Evolutionary conservation across 2,329 filamentous ascomycete species (phyloP).

Genomic region (Didymosphaeria variabile): DNA sequence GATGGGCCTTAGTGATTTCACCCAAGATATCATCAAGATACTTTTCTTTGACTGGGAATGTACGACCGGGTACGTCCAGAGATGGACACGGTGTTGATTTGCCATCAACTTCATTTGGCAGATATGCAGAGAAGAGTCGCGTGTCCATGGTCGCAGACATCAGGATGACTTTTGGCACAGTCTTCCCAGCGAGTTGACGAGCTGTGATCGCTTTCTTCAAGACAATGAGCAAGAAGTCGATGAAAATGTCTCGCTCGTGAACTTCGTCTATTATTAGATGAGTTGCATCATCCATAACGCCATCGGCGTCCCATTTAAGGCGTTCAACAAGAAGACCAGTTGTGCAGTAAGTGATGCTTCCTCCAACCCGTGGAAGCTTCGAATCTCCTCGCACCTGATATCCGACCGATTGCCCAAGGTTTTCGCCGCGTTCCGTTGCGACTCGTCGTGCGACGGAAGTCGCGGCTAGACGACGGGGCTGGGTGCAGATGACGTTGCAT

Average conservation of each 20-base stretch:
- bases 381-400: conserved; percentile 11
- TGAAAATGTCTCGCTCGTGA: conserved; percentile 14
- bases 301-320: conserved; percentile 14
- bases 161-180: conserved; percentile 13
- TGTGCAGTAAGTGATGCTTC: conserved; percentile 17
- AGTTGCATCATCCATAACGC: conserved; percentile 11
- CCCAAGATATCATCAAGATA: conserved; percentile 12
- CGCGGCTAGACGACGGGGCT: conserved; percentile 16
- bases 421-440: conserved; percentile 14
- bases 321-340: conserved; percentile 15
- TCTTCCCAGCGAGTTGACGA: conserved; percentile 9
- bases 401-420: conserved; percentile 8
- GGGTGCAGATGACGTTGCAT: conserved; percentile 18
- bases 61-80: conserved; percentile 16
- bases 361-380: conserved; percentile 6
- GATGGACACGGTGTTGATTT: conserved; percentile 12
- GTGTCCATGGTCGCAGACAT: conserved; percentile 19
- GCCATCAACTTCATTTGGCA: conserved; percentile 5
- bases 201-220: conserved; percentile 10
- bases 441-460: conserved; percentile 17
- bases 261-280: conserved; percentile 17
- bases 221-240: conserved; percentile 17
- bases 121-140: conserved; percentile 15
- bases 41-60: conserved; percentile 13
- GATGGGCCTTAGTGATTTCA: neutral